A percentile compares a stretch with the other conserved stretches of the same genome.
Conservation (phyloP, 2,329 filamentous ascomycete species). For the Coniochaeta pulveracea region DNA sequence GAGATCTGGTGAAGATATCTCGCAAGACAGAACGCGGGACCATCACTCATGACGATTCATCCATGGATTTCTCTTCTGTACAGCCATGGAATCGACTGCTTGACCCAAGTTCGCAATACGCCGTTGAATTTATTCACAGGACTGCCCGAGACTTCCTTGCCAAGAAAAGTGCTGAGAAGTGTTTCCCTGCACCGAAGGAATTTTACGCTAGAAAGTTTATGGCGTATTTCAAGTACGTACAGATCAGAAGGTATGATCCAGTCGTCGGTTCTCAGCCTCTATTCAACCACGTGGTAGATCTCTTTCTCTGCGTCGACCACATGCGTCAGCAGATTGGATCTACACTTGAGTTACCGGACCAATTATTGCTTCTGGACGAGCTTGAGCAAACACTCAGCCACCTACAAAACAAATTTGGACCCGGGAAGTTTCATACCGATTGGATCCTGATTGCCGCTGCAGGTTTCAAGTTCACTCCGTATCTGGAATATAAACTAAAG, state of each 20-base stretch:
- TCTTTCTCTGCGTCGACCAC: not conserved
- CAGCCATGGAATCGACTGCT: no score
- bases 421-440: not conserved
- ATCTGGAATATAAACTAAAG: not conserved
- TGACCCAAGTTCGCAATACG: not conserved
- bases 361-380: not conserved
- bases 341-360: not conserved
- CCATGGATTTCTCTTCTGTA: no score
- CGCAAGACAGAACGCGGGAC: no score
- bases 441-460: not conserved
- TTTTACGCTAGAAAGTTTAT: not conserved
- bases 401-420: not conserved
- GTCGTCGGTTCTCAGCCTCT: not conserved
- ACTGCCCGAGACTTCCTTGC: not conserved
- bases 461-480: not conserved
- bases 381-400: not conserved
- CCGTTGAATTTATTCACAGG: not conserved
- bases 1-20: not conserved
- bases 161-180: not conserved
- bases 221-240: not conserved
- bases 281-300: not conserved
- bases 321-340: not conserved
- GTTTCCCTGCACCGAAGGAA: not conserved
- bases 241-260: not conserved
- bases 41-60: no score